A percentile compares a stretch with the other conserved stretches of the same genome.
Evolutionary conservation across 1,284 basidiomycete genomes (phyloP).

Genomic region (Paramarasmius palmivorus): DNA sequence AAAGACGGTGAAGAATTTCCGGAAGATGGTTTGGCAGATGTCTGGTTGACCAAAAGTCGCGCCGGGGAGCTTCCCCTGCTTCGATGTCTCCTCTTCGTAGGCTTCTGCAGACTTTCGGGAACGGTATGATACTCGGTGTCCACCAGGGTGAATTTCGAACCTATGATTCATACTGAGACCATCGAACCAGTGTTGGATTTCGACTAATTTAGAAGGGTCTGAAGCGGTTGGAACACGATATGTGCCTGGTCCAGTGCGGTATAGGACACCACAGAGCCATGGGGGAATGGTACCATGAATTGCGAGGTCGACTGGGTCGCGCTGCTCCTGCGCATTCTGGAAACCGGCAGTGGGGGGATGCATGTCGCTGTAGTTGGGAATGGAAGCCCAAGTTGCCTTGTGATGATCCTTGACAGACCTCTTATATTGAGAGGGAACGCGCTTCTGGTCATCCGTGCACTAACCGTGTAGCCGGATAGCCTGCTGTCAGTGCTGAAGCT

Average conservation of each 20-base stretch:
- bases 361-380: background rate
- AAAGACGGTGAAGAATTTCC: slow-evolving; percentile 26
- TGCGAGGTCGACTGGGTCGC: slow-evolving; percentile 10
- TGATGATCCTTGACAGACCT: no score
- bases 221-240: slow-evolving; percentile 18
- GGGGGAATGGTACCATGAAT: slow-evolving; percentile 19
- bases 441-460: no score
- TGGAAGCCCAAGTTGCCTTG: no score
- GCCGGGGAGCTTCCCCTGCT: slow-evolving; percentile 13
- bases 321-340: slow-evolving; percentile 12
- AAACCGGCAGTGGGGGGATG: slow-evolving; percentile 9
- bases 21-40: slow-evolving; percentile 25
- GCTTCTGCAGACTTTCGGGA: slow-evolving; percentile 18
- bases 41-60: slow-evolving; percentile 22
- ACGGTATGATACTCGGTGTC: slow-evolving; percentile 20
- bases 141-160: slow-evolving; percentile 22
- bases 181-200: slow-evolving; percentile 28
- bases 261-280: slow-evolving; percentile 25
- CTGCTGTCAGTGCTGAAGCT: no score
- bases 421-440: no score
- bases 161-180: slow-evolving; percentile 26
- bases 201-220: slow-evolving; percentile 13
- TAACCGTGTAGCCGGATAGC: no score
- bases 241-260: slow-evolving; percentile 27
- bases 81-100: slow-evolving; percentile 16